Conservation (phyloP, 2,329 filamentous ascomycete species). For the Botrytis fabae region DNA sequence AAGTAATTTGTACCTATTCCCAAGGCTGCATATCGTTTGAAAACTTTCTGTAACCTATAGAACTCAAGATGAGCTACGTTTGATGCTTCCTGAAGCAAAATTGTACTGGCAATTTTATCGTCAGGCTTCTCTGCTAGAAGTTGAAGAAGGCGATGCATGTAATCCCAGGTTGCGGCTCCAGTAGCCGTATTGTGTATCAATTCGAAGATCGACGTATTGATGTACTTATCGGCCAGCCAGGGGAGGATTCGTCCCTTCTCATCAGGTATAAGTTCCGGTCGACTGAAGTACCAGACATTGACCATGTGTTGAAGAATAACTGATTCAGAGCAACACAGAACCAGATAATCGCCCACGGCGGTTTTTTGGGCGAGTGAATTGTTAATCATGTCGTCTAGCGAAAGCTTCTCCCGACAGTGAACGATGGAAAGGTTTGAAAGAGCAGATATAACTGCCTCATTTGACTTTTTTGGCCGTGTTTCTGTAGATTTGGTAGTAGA, state of each 20-base stretch:
- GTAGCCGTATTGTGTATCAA: conserved; percentile 35
- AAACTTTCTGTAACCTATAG: conserved; percentile 41
- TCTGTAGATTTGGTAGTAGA: conserved; percentile 39
- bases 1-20: conserved; percentile 45
- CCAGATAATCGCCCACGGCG: conserved; percentile 42
- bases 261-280: conserved; percentile 45
- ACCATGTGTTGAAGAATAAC: conserved; percentile 17
- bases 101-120: conserved; percentile 40
- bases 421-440: conserved; percentile 42
- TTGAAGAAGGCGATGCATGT: conserved; percentile 35
- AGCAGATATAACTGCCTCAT: conserved; percentile 38
- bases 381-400: conserved; percentile 40
- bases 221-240: conserved; percentile 45
- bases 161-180: conserved; percentile 24
- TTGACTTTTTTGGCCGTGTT: conserved; percentile 38
- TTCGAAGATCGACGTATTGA: conserved; percentile 48
- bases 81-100: conserved; percentile 49
- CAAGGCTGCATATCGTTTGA: conserved; percentile 47
- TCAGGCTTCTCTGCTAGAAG: conserved; percentile 36
- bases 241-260: conserved; percentile 47
- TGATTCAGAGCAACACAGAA: conserved; percentile 31
- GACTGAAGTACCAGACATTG: conserved; percentile 24
- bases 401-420: conserved; percentile 34
- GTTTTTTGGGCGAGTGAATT: conserved; percentile 42
- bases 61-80: conserved; percentile 50